Conservation (phyloP, 2,329 filamentous ascomycete species). For the Fusarium sp. region DNA sequence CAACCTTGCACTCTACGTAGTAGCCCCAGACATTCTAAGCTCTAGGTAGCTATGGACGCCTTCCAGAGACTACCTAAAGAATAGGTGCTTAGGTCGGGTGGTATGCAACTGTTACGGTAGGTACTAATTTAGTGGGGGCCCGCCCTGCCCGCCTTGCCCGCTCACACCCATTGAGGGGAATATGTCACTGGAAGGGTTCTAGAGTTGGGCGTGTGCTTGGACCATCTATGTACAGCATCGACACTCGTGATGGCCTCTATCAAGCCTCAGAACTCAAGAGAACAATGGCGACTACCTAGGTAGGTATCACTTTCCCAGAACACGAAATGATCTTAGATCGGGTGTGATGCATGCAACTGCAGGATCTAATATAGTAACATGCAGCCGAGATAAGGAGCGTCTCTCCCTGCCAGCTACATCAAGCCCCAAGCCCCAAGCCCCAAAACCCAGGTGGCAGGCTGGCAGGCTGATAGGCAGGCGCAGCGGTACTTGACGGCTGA, state of each 20-base stretch:
- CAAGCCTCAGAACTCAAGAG: too few relatives aligned
- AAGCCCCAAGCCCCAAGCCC: neutral
- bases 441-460: constrained; percentile 6
- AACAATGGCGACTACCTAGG: too few relatives aligned
- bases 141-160: constrained; percentile 28
- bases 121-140: constrained; percentile 1
- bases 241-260: neutral
- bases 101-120: neutral
- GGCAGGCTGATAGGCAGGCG: constrained; percentile 9
- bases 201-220: constrained; percentile 8
- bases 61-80: too few relatives aligned
- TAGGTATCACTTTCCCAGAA: too few relatives aligned
- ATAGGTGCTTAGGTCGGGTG: neutral
- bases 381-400: neutral
- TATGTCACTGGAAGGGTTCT: constrained; percentile 38
- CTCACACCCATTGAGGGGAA: constrained; percentile 14
- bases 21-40: too few relatives aligned
- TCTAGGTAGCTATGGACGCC: too few relatives aligned
- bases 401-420: neutral
- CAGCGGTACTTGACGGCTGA: constrained; percentile 41
- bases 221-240: neutral
- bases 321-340: constrained; percentile 6
- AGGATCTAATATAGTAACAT: neutral
- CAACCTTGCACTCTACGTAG: neutral
- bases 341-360: constrained; percentile 8